Evolutionary conservation across 108 stramenopile species (phyloP).

Genomic region (Pinguiococcus pyrenoidosus): DNA sequence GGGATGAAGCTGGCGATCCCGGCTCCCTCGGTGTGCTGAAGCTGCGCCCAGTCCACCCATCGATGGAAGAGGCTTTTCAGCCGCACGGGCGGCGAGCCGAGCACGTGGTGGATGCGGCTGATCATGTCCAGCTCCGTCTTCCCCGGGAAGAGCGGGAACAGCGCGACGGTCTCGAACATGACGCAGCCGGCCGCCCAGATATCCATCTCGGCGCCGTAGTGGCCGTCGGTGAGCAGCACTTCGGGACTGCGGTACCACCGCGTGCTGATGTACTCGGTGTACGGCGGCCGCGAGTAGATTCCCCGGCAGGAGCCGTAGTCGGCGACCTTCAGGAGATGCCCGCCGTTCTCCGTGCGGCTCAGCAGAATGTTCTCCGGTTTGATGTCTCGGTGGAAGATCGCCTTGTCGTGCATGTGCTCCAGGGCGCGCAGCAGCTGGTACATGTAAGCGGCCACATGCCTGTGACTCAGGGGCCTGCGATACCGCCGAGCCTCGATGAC

Average conservation of each 20-base stretch:
- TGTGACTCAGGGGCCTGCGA: constrained; percentile 36
- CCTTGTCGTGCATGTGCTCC: constrained; percentile 14
- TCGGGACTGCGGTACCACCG: constrained; percentile 28
- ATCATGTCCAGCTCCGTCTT: background rate
- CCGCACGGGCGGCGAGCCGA: too few relatives aligned
- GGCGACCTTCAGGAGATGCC: constrained; percentile 1
- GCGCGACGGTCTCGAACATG: constrained; percentile 9
- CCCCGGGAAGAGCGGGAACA: constrained; percentile 13
- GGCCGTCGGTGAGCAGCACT: constrained; percentile 3
- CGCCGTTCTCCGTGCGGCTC: background rate
- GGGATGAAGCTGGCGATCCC: constrained; percentile 56
- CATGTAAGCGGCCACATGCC: background rate
- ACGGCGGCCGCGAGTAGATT: constrained; percentile 20
- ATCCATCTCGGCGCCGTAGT: constrained; percentile 6
- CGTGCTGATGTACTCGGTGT: constrained; percentile 22
- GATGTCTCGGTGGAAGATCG: constrained; percentile 29
- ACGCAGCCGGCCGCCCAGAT: constrained; percentile 12
- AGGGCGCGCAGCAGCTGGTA: background rate
- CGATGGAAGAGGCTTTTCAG: constrained; percentile 43
- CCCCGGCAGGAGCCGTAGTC: constrained; percentile 19
- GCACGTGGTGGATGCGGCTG: too few relatives aligned
- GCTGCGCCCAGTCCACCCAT: constrained; percentile 49
- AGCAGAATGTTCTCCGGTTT: constrained; percentile 34
- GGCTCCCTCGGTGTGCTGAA: constrained; percentile 46
- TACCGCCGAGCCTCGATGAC: too few relatives aligned